Evolutionary conservation across 2,329 filamentous ascomycete genomes (phyloP).

Genomic region (Cladosporium sp.): DNA sequence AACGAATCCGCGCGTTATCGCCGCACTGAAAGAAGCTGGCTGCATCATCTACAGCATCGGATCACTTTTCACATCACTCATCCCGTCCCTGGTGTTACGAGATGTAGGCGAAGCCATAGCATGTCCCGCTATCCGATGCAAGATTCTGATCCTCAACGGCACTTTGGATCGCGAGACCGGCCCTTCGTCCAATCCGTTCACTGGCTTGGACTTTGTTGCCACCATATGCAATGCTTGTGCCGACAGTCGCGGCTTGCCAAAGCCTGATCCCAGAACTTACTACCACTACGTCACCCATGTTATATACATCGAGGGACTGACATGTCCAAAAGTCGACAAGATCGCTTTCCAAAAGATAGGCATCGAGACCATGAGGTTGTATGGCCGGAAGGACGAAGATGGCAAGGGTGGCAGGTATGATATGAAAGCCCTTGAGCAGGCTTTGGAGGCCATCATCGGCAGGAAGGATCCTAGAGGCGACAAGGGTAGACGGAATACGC

Average conservation of each 20-base stretch:
- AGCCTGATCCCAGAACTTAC: constrained; percentile 49
- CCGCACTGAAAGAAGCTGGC: constrained; percentile 63
- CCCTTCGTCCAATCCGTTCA: constrained; percentile 63
- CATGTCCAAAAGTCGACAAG: constrained; percentile 69
- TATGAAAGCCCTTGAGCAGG: constrained; percentile 69
- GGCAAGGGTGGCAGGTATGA: constrained; percentile 69
- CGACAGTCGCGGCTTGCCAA: constrained; percentile 57
- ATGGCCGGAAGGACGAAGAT: constrained; percentile 60
- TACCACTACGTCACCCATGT: constrained; percentile 78
- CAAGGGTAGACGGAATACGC: constrained; percentile 58
- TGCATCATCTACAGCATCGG: constrained; percentile 89
- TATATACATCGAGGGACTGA: constrained; percentile 72
- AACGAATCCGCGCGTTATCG: constrained; percentile 77
- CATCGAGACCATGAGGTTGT: constrained; percentile 75
- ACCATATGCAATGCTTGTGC: constrained; percentile 75
- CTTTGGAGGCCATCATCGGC: constrained; percentile 75
- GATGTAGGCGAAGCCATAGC: constrained; percentile 67
- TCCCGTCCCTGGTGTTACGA: constrained; percentile 77
- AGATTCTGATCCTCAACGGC: constrained; percentile 83
- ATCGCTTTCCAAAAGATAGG: constrained; percentile 64
- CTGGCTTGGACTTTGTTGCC: constrained; percentile 76
- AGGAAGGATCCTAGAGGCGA: constrained; percentile 54
- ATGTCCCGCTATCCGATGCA: constrained; percentile 58
- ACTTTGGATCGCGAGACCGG: constrained; percentile 85
- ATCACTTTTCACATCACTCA: constrained; percentile 85